Evolutionary conservation across 176 grass and related monocot species (phyloP).

Genomic region (Dactylis glomerata): DNA sequence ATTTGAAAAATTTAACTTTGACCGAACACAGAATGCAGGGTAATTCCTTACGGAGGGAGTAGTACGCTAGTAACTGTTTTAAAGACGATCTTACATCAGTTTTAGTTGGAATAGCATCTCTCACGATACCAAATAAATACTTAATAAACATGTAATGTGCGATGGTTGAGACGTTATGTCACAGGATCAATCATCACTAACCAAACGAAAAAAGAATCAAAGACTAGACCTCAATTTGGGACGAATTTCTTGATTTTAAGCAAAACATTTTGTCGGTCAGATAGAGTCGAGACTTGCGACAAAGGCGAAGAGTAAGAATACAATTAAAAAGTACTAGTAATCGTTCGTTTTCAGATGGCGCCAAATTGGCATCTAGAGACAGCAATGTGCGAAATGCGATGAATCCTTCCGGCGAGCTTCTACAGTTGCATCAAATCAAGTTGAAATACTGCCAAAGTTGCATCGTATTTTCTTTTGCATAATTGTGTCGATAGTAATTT

Average conservation of each 20-base stretch:
- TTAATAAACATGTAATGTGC: background rate
- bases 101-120: background rate
- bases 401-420: background rate
- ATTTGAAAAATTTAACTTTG: no score
- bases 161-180: conserved; percentile 40
- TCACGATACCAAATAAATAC: background rate
- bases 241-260: background rate
- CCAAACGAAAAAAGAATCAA: conserved; percentile 34
- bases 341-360: conserved; percentile 3
- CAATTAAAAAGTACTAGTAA: background rate
- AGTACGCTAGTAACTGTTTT: background rate
- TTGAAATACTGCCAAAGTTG: background rate
- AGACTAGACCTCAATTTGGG: background rate
- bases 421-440: background rate
- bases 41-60: no score
- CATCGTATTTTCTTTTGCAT: background rate
- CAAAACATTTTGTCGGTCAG: background rate
- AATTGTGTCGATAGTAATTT: background rate
- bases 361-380: conserved; percentile 8
- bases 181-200: conserved; percentile 27
- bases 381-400: background rate
- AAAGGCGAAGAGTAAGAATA: no score
- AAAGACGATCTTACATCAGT: background rate
- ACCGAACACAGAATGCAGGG: no score
- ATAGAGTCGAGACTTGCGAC: background rate